Conservation (phyloP, 2,329 filamentous ascomycete species). For the Paecilomyces formosus region DNA sequence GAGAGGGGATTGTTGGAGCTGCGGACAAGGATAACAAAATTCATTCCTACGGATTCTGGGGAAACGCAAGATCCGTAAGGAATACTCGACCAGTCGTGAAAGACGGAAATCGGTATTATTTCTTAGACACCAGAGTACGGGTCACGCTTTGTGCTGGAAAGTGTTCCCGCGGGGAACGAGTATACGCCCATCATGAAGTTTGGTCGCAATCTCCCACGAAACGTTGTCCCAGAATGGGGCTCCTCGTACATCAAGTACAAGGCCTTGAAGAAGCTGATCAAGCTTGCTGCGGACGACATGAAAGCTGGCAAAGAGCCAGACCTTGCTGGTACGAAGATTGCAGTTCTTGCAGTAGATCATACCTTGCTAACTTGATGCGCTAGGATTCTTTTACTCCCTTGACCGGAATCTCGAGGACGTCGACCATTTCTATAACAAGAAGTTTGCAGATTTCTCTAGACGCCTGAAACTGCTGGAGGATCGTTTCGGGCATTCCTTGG, state of each 20-base stretch:
- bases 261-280: constrained; percentile 84
- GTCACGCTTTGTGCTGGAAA: neutral
- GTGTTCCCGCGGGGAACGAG: neutral
- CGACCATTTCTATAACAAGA: constrained; percentile 94
- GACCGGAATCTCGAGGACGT: constrained; percentile 97
- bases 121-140: neutral
- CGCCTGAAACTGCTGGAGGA: constrained; percentile 81
- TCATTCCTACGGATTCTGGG: neutral
- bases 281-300: constrained; percentile 59
- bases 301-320: constrained; percentile 70
- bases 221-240: constrained; percentile 46
- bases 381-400: constrained; percentile 94
- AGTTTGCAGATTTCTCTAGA: constrained; percentile 75
- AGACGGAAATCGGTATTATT: neutral
- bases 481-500: constrained; percentile 69
- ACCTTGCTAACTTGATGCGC: constrained; percentile 10
- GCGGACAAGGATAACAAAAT: neutral
- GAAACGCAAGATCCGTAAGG: neutral
- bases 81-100: neutral
- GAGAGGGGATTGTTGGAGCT: neutral
- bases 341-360: constrained; percentile 16
- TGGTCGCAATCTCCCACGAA: constrained; percentile 41
- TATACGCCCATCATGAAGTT: constrained; percentile 39
- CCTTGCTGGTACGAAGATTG: constrained; percentile 67
- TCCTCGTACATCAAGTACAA: constrained; percentile 46